These are phyloP conservation scores for Globisporangium abappressorium DNA, from an alignment of 352 stramenopile species.

Conservation along the genomic window DNA sequence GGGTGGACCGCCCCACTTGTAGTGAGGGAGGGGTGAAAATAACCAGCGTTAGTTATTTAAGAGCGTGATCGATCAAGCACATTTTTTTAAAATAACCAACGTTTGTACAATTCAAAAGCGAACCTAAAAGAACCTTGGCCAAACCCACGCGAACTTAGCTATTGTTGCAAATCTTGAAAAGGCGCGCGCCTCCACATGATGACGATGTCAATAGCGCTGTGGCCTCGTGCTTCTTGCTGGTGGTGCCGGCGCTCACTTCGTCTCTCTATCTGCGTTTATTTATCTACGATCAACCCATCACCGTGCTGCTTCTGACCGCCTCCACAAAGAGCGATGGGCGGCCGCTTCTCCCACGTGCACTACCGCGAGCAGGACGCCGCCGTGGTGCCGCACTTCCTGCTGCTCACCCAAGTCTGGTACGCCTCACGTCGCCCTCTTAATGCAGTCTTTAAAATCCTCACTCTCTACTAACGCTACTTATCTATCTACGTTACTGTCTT, in stretches of 20 bases:
- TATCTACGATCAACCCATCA: background rate
- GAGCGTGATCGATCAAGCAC: no score
- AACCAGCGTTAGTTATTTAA: no score
- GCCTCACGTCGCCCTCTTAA: background rate
- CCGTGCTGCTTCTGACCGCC: background rate
- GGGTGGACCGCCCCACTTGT: conserved; percentile 12
- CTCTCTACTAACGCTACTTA: no score
- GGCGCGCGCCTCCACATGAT: background rate
- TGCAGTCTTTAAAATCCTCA: no score
- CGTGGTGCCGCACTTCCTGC: conserved; percentile 53
- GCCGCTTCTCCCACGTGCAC: conserved; percentile 71
- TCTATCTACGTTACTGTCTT: no score
- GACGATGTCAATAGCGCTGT: background rate
- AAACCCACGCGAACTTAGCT: background rate
- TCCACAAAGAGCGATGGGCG: conserved; percentile 41
- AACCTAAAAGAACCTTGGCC: background rate
- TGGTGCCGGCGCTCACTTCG: background rate
- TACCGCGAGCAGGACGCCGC: conserved; percentile 69
- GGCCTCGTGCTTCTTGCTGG: background rate
- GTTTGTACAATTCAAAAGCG: background rate
- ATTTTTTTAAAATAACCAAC: no score
- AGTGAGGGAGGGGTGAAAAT: background rate
- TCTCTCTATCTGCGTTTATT: background rate
- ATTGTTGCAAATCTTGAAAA: background rate
- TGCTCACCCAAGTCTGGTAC: conserved; percentile 70